These are phyloP conservation scores for Phytopythium chamaehyphon DNA, from an alignment of 352 stramenopile species.

Conservation along the genomic window DNA sequence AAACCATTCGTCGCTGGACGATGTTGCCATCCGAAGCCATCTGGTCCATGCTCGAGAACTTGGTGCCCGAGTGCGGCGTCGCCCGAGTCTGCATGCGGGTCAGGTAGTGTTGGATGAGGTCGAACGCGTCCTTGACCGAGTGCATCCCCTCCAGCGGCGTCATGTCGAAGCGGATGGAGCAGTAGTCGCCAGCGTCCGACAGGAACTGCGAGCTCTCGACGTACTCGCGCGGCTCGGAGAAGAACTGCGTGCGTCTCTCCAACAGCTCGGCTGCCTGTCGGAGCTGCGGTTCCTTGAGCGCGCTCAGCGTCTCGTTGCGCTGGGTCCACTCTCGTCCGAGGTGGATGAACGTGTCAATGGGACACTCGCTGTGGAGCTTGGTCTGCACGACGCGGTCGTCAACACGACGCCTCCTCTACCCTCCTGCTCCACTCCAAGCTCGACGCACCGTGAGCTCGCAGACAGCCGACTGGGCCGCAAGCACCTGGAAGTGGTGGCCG, in stretches of 20 bases:
- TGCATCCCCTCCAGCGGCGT: slow-evolving; percentile 21
- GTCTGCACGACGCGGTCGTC: slow-evolving; percentile 3
- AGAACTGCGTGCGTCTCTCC: slow-evolving; percentile 38
- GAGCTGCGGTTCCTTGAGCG: slow-evolving; percentile 33
- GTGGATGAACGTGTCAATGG: slow-evolving; percentile 41
- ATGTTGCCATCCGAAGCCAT: slow-evolving; percentile 23
- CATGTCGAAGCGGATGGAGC: slow-evolving; percentile 36
- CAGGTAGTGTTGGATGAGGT: slow-evolving; percentile 39
- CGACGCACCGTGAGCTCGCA: slow-evolving; percentile 22
- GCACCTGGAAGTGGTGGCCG: slow-evolving; percentile 26
- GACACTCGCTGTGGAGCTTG: slow-evolving; percentile 21
- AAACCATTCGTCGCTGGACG: slow-evolving; percentile 30
- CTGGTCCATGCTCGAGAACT: slow-evolving; percentile 26
- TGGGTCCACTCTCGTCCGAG: slow-evolving; percentile 22
- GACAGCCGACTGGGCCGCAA: slow-evolving; percentile 30
- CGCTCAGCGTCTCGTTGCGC: slow-evolving; percentile 22
- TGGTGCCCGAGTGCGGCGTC: slow-evolving; percentile 17
- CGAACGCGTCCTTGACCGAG: slow-evolving; percentile 28
- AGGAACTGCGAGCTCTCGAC: slow-evolving; percentile 38
- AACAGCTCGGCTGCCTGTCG: slow-evolving; percentile 31
- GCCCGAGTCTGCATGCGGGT: slow-evolving; percentile 24
- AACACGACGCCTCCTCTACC: too few species aligned
- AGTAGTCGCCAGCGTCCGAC: slow-evolving; percentile 34
- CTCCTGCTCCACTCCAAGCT: too few species aligned
- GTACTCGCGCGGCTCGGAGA: slow-evolving; percentile 29